Conservation (phyloP, 163 green algal genomes). For the Scenedesmus sp. region DNA sequence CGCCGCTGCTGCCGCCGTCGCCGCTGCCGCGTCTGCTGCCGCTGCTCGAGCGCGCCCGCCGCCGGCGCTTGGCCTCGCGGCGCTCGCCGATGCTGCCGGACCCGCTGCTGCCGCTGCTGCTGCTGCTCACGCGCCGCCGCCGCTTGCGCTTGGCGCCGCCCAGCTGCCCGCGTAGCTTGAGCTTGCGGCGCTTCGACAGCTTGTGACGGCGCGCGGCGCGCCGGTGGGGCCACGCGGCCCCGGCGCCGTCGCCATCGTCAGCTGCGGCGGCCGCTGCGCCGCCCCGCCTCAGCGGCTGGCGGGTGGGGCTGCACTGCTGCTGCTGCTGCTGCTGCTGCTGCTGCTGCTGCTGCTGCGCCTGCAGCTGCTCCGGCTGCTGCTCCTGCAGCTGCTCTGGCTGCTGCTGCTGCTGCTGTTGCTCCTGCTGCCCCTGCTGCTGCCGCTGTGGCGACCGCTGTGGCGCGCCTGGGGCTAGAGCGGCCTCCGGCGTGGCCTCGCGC, state of each 20-base stretch:
- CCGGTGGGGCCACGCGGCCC: neutral
- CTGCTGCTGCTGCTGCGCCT: neutral
- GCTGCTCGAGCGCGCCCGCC: neutral
- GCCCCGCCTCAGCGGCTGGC: neutral
- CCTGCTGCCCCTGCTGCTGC: neutral
- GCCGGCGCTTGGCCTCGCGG: constrained; percentile 1
- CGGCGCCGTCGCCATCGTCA: neutral
- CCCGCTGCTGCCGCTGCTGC: constrained; percentile 6
- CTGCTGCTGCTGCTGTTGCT: neutral
- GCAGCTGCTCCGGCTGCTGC: neutral
- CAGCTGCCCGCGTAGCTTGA: too few relatives aligned
- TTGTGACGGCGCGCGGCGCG: neutral
- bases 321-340: constrained; percentile 13
- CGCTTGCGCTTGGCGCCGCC: neutral
- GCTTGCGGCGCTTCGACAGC: constrained; percentile 23
- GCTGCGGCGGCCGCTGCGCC: constrained; percentile 13
- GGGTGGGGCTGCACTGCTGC: neutral
- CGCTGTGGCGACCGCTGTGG: neutral
- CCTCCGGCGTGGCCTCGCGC: neutral
- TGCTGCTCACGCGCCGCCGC: constrained; percentile 29
- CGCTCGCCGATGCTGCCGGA: constrained; percentile 4
- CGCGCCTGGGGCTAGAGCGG: too few relatives aligned
- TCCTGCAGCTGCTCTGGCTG: neutral
- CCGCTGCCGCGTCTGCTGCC: neutral
- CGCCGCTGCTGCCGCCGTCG: constrained; percentile 5